phyloP scores from a whole-genome alignment of 345 rosid genomes.

The Diplotaxis tenuifolia region DNA sequence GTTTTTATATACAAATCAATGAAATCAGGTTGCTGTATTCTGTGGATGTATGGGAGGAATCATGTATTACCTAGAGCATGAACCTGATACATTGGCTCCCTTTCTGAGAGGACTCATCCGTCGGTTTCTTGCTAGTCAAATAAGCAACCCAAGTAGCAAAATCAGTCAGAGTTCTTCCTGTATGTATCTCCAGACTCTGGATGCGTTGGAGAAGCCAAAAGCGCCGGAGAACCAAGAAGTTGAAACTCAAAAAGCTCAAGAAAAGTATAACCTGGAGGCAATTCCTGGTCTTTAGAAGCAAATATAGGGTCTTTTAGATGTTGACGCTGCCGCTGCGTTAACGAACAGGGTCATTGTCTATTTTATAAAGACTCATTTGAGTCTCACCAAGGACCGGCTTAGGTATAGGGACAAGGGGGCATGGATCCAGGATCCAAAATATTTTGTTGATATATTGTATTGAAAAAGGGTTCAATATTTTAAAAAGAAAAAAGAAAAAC shows the following conservation, averaged over 20 bases:
- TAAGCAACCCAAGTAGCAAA: slow-evolving; percentile 71
- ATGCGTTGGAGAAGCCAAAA: slow-evolving; percentile 60
- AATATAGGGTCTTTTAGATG: too few relatives aligned
- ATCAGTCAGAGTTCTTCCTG: slow-evolving; percentile 60
- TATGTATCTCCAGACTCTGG: slow-evolving; percentile 62
- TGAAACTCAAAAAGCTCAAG: slow-evolving; percentile 47
- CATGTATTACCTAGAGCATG: slow-evolving; percentile 92
- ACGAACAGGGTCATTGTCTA: too few relatives aligned
- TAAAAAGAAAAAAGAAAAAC: too few relatives aligned
- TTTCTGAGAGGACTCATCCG: slow-evolving; percentile 86
- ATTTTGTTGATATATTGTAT: too few relatives aligned
- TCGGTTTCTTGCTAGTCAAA: slow-evolving; percentile 92
- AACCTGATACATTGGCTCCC: slow-evolving; percentile 96
- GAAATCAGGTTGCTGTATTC: slow-evolving; percentile 81
- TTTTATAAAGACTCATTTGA: too few relatives aligned
- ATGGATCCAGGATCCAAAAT: too few relatives aligned
- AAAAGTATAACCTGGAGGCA: slow-evolving; percentile 86
- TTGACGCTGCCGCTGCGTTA: too few relatives aligned
- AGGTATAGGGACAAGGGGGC: too few relatives aligned
- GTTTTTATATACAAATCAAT: not conserved
- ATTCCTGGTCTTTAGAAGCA: slow-evolving; percentile 76
- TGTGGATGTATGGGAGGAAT: slow-evolving; percentile 99
- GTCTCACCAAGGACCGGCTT: too few relatives aligned
- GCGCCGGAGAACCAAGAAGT: slow-evolving; percentile 48
- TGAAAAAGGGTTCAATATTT: too few relatives aligned